Conservation (phyloP, 441 rosid species). For the Gossypium lobatum region DNA sequence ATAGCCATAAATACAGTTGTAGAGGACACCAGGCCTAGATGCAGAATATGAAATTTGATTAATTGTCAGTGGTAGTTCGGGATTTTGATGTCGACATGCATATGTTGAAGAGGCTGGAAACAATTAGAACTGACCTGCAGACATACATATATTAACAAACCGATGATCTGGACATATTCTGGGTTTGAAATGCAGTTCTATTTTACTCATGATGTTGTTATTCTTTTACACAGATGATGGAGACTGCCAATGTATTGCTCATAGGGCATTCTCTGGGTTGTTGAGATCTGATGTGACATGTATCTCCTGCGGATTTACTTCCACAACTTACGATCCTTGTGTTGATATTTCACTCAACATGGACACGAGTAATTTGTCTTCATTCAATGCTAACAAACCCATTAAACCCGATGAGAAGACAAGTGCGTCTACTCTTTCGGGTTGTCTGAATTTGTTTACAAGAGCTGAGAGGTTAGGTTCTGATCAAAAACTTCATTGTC, state of each 20-base stretch:
- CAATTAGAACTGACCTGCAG: background rate
- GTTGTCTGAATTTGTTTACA: slow-evolving; percentile 76
- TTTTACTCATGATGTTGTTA: slow-evolving; percentile 13
- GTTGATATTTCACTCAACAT: slow-evolving; percentile 77
- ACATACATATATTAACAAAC: background rate
- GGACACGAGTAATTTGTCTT: slow-evolving; percentile 33
- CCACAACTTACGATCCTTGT: slow-evolving; percentile 81
- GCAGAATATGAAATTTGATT: background rate
- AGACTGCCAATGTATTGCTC: slow-evolving; percentile 82
- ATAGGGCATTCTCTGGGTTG: slow-evolving; percentile 79
- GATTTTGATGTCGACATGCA: background rate
- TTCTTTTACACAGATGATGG: slow-evolving; percentile 45
- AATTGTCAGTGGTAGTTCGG: background rate
- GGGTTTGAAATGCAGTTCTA: slow-evolving; percentile 1
- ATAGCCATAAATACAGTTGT: background rate
- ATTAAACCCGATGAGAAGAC: slow-evolving; percentile 35
- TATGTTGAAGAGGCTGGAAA: background rate
- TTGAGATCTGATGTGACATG: slow-evolving; percentile 25
- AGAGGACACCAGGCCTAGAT: background rate
- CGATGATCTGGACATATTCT: background rate
- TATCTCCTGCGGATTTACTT: slow-evolving; percentile 72
- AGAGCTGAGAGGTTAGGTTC: slow-evolving; percentile 73
- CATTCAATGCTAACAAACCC: slow-evolving; percentile 32
- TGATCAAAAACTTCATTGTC: slow-evolving; percentile 73
- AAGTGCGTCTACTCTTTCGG: slow-evolving; percentile 48